Conservation (phyloP, 768 basidiomycete species). For the Baorangia bicolor region DNA sequence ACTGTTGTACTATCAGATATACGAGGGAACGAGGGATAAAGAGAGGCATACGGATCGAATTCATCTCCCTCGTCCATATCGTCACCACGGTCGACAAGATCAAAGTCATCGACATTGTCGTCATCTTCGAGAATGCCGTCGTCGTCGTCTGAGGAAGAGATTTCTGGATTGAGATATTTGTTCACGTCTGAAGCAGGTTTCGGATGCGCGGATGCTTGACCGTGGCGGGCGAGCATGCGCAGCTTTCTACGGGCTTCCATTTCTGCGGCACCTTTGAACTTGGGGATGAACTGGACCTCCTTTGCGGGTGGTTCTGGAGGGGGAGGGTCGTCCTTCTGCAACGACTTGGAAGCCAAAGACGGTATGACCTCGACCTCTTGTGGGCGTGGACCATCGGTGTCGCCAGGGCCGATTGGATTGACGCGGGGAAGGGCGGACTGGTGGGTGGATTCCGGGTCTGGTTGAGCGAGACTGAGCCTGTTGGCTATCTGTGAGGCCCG, state of each 20-base stretch:
- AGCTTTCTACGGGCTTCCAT: conserved; percentile 73
- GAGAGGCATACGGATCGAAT: conserved; percentile 70
- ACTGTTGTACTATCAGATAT: conserved; percentile 34
- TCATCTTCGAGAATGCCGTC: conserved; percentile 48
- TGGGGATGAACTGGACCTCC: conserved; percentile 65
- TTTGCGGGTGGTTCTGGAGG: conserved; percentile 43
- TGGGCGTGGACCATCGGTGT: conserved; percentile 10
- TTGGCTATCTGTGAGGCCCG: conserved; percentile 37
- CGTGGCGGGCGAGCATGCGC: conserved; percentile 63
- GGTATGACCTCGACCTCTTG: conserved; percentile 7
- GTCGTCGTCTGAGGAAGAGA: conserved; percentile 53
- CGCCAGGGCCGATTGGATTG: conserved; percentile 2
- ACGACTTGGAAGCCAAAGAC: background rate
- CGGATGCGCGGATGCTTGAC: conserved; percentile 31
- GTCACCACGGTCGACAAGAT: conserved; percentile 44
- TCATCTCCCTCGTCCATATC: conserved; percentile 69
- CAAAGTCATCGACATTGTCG: conserved; percentile 51
- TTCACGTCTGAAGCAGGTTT: conserved; percentile 24
- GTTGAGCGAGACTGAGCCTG: conserved; percentile 1
- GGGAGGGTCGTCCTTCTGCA: conserved; percentile 13
- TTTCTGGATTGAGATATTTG: conserved; percentile 46
- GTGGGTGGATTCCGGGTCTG: background rate
- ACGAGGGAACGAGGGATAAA: background rate
- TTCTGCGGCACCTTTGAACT: conserved; percentile 81
- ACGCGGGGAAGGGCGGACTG: conserved; percentile 10